These are phyloP conservation scores for Podaxis sp. DNA, from an alignment of 768 basidiomycete species.

Conservation along the genomic window DNA sequence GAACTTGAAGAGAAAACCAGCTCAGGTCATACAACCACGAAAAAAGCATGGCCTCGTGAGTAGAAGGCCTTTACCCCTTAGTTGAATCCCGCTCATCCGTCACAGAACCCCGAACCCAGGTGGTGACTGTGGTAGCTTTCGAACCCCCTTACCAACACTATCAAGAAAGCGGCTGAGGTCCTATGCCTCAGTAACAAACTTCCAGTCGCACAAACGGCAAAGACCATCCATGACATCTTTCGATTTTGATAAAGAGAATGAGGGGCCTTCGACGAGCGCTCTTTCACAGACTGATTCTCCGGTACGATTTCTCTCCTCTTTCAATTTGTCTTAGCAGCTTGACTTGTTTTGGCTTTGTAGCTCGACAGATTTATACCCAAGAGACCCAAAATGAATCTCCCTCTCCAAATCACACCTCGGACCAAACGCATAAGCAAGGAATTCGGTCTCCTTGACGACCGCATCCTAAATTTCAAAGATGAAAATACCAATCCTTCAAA, in stretches of 20 bases:
- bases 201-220: conserved; percentile 23
- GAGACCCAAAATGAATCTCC: conserved; percentile 47
- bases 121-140: not conserved
- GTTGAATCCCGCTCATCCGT: not conserved
- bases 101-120: conserved; percentile 1
- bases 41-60: conserved; percentile 8
- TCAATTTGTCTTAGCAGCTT: not conserved
- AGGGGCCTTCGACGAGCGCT: conserved; percentile 3
- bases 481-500: conserved; percentile 19
- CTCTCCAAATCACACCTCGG: conserved; percentile 62
- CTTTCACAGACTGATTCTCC: conserved; percentile 15
- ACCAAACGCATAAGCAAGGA: conserved; percentile 64
- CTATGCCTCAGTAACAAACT: conserved; percentile 23
- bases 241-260: conserved; percentile 17
- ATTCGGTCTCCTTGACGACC: conserved; percentile 58
- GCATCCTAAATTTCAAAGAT: conserved; percentile 52
- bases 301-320: conserved; percentile 9
- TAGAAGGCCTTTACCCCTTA: not conserved
- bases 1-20: not conserved
- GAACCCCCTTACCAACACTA: conserved; percentile 6
- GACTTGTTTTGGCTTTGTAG: conserved; percentile 26
- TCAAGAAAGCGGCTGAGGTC: conserved; percentile 8
- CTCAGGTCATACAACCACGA: not conserved
- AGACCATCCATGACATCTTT: conserved; percentile 19
- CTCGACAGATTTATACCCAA: conserved; percentile 61